Evolutionary conservation across 495 filamentous ascomycete species (phyloP), one percentile per base, ranked within the genome.

Genomic region (Lasiosphaeriaceae sp.): DNA sequence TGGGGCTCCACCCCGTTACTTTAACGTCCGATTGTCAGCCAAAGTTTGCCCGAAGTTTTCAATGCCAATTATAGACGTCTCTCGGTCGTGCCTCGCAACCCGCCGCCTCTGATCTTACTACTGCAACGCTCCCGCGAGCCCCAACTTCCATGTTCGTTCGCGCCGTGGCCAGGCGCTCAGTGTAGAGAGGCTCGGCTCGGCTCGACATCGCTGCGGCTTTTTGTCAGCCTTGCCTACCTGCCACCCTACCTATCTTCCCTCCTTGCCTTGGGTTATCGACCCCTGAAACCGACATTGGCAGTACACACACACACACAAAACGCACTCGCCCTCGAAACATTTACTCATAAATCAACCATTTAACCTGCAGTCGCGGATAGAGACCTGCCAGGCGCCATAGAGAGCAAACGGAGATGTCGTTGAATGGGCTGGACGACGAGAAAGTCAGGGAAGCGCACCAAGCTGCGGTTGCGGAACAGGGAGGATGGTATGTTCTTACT

Each of bases 361-460:
- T 56, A 64, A 16, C 63, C 57, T 56, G 49, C 49, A 31, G 60
- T 61, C 53, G 50, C 59, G 52, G 55, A 52, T 39, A 56, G 31
- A 61, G 39, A 39, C 37, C 47, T 56, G 47, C 39, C 45, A 55
- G n/a, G n/a, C 52, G 41, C 44, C 58, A 31, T 39, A 39, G 48
- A 24, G 46, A 52, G 26, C 53, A 60, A 23, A 41, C 59, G 57
- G 73, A 63, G 52, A 98, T 98, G 94, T 97, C 94, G 80, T 80
- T 98, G 74, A 96, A 97, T 87, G 94, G 94, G 61, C 79, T 98
- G 77, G 94, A 97, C 77, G 81, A 83, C 77, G 77, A 82, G 63
- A 80, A 81, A 61, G 79, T 98, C 66, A 80, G 84, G 71, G 91
- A 93, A 72, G 92, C 92, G 61, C 88, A 96, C 76, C 89, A 92